A percentile compares a stretch with the other conserved stretches of the same genome.
These are phyloP conservation scores for Botrytis medusae DNA, from an alignment of 2,329 filamentous ascomycete species.

Conservation along the genomic window DNA sequence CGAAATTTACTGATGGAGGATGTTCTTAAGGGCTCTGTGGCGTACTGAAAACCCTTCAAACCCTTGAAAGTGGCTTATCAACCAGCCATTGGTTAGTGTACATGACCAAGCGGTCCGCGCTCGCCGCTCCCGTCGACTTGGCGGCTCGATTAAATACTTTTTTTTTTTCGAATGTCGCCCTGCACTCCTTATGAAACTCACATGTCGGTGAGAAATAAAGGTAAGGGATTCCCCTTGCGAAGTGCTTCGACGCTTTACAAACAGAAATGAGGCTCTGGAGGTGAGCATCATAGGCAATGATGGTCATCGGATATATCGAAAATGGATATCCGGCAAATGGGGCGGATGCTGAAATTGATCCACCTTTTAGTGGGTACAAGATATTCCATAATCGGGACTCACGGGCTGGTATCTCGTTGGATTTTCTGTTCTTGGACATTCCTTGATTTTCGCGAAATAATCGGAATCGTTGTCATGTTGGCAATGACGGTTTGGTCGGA, in stretches of 20 bases:
- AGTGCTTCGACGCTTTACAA: neutral
- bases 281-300: neutral
- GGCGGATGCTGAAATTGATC: neutral
- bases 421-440: neutral
- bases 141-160: neutral
- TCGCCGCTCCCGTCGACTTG: neutral
- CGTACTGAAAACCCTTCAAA: no score
- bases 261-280: neutral
- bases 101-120: neutral
- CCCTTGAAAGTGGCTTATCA: neutral
- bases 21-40: neutral
- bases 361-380: neutral
- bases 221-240: neutral
- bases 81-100: neutral
- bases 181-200: neutral
- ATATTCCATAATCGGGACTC: neutral
- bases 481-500: neutral
- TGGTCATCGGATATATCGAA: neutral
- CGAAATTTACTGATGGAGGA: neutral
- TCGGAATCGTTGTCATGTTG: neutral
- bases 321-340: conserved; percentile 9
- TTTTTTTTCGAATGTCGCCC: neutral
- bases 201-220: neutral
- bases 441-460: neutral
- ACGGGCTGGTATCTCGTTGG: neutral